phyloP scores from a whole-genome alignment of 1,284 basidiomycete species.

The Pseudozyma sp. region DNA sequence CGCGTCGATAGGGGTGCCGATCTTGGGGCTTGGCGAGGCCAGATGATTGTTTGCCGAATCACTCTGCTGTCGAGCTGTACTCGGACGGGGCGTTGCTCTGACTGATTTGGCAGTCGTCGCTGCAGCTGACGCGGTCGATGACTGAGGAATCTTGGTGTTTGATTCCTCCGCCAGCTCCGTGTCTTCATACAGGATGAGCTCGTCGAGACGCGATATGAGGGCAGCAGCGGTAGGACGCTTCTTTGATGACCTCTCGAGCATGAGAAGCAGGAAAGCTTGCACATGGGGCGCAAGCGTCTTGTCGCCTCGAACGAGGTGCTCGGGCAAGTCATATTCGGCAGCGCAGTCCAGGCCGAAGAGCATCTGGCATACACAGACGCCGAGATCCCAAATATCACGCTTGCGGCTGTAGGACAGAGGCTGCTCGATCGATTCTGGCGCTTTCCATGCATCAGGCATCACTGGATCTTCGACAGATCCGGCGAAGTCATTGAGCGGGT shows the following conservation, averaged over 20 bases:
- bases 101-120: conserved; percentile 6
- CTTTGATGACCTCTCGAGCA: conserved; percentile 59
- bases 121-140: conserved; percentile 8
- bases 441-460: conserved; percentile 54
- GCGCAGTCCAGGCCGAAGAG: conserved; percentile 59
- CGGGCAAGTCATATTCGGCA: conserved; percentile 47
- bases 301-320: conserved; percentile 37
- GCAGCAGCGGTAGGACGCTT: conserved; percentile 49
- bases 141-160: conserved; percentile 24
- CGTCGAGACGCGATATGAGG: conserved; percentile 54
- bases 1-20: conserved; percentile 8
- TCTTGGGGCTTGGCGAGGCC: conserved; percentile 18
- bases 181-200: conserved; percentile 56
- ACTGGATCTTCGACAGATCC: conserved; percentile 22
- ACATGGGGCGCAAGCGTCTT: conserved; percentile 38
- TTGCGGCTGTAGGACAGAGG: conserved; percentile 60
- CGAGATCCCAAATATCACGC: conserved; percentile 67
- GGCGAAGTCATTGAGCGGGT: conserved; percentile 52
- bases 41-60: conserved; percentile 9
- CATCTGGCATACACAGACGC: conserved; percentile 63
- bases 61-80: conserved; percentile 28
- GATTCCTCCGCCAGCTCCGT: conserved; percentile 41
- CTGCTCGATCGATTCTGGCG: conserved; percentile 60
- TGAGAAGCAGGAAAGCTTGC: conserved; percentile 42
- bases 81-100: conserved; percentile 22